phyloP scores from a whole-genome alignment of 2,329 filamentous ascomycete species.

The Aspergillus candidus region DNA sequence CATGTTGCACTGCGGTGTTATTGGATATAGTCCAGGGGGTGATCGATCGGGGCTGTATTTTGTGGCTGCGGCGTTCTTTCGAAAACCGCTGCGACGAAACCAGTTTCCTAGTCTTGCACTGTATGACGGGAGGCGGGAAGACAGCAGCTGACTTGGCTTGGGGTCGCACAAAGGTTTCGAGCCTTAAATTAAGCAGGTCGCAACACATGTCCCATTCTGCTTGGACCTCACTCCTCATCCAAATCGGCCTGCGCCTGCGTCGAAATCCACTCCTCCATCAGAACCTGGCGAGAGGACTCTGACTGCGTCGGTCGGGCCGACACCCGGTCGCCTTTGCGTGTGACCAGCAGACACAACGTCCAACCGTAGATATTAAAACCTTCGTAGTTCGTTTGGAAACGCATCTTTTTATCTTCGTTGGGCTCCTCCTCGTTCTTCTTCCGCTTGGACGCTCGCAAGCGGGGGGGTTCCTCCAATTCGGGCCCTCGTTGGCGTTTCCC shows the following conservation, averaged over 20 bases:
- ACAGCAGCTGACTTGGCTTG: background rate
- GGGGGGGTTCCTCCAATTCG: slow-evolving; percentile 11
- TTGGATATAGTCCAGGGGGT: no score
- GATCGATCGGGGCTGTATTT: no score
- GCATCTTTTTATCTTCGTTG: slow-evolving; percentile 80
- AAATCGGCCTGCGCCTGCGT: slow-evolving; percentile 54
- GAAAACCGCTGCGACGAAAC: no score
- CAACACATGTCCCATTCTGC: no score
- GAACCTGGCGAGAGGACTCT: slow-evolving; percentile 53
- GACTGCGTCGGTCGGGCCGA: slow-evolving; percentile 28
- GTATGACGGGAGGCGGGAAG: background rate
- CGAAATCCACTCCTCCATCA: slow-evolving; percentile 83
- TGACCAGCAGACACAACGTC: slow-evolving; percentile 84
- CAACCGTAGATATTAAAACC: slow-evolving; percentile 94
- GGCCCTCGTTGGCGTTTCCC: slow-evolving; percentile 10
- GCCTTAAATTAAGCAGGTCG: background rate
- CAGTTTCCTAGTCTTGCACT: no score
- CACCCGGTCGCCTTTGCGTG: slow-evolving; percentile 54
- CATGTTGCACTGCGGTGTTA: no score
- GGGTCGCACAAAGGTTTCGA: background rate
- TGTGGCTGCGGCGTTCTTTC: no score
- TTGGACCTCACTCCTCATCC: slow-evolving; percentile 29
- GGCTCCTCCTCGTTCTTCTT: slow-evolving; percentile 32
- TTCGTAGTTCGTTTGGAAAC: slow-evolving; percentile 81
- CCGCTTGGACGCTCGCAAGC: slow-evolving; percentile 18